Conservation (phyloP, 2,329 filamentous ascomycete species). For the Orbilia ellipsospora region DNA sequence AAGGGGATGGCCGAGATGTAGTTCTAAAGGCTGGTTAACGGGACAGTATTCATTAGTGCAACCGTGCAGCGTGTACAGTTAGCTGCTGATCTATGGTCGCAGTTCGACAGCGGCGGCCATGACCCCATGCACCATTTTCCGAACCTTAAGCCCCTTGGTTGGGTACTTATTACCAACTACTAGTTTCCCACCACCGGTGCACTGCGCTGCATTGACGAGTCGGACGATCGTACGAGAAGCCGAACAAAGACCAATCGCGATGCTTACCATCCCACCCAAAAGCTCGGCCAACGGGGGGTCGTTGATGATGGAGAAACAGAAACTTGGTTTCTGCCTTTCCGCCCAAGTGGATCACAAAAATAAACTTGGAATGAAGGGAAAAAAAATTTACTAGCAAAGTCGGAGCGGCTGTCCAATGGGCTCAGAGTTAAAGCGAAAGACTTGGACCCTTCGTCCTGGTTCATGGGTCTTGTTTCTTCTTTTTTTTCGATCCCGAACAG, state of each 20-base stretch:
- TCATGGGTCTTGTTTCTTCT: slow-evolving; percentile 30
- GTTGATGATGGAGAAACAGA: not conserved
- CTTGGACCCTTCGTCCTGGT: slow-evolving; percentile 39
- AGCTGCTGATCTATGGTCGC: too few relatives aligned
- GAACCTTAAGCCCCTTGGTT: too few relatives aligned
- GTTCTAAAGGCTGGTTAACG: too few relatives aligned
- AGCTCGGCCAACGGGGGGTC: slow-evolving; percentile 26
- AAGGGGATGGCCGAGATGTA: too few relatives aligned
- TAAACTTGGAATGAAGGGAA: slow-evolving; percentile 19
- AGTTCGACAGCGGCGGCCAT: too few relatives aligned
- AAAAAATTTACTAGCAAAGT: not conserved
- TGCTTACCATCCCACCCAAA: slow-evolving; percentile 36
- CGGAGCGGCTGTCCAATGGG: slow-evolving; percentile 17
- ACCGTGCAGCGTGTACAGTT: too few relatives aligned
- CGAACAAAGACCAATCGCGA: slow-evolving; percentile 28
- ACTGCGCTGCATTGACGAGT: too few relatives aligned
- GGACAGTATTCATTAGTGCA: too few relatives aligned
- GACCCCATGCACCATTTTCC: too few relatives aligned
- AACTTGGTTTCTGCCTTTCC: slow-evolving; percentile 12
- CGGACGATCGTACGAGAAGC: too few relatives aligned
- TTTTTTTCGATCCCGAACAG: slow-evolving; percentile 22
- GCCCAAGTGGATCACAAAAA: slow-evolving; percentile 9
- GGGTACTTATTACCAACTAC: too few relatives aligned
- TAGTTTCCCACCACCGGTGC: slow-evolving; percentile 2
- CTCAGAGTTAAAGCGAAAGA: slow-evolving; percentile 18